Evolutionary conservation across 2,329 filamentous ascomycete genomes (phyloP), one percentile per base, ranked within the genome.

Genomic region (Mycosphaerelloides madeirae): DNA sequence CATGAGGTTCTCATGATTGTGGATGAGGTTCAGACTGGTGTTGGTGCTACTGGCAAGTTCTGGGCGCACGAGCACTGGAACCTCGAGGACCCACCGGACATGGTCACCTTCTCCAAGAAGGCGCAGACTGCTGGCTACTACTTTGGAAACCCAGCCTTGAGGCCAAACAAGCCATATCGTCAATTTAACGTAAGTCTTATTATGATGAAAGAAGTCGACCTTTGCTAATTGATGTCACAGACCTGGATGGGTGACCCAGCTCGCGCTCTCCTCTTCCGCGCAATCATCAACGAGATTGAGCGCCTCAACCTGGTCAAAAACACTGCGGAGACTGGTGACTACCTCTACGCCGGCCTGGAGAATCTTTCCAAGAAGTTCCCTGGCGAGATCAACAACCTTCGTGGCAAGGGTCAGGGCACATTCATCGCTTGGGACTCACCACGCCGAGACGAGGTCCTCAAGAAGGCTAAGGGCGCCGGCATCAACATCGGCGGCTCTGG

Each of bases 31-130:
- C 89, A 95, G 72, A 95, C 89, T 6, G 90, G 89, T 65, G 84
- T 95, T 19, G 90, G 90, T 58, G 88, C 90, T 31, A 95, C 89
- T 0, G 89, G 89, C 59, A 89, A 87, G 68, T 95, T 95, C 81
- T 95, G 89, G 89, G 89, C 90, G 7, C 90, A 95, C 73, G 88
- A 95, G 61, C 90, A 95, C 81, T 95, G 89, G 89, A 78, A 85
- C 66, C 78, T 95, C 33, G 63, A 76, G 38, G 72, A 81, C 29
- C 86, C 89, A 7, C 89, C 89, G 0, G 89, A 95, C 73, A 93
- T 95, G 75, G 89, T 95, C 34, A 95, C 89, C 46, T 95, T 95
- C 73, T 87, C 81, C 63, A 95, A 95, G 77, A 95, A 95, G 77
- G 90, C 89, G 3, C 89, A 95, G 72, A 87, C 89, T 2, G 89